These are phyloP conservation scores for Cryptosporidium ubiquitum DNA, from an alignment of 169 alveolate species.

Conservation along the genomic window DNA sequence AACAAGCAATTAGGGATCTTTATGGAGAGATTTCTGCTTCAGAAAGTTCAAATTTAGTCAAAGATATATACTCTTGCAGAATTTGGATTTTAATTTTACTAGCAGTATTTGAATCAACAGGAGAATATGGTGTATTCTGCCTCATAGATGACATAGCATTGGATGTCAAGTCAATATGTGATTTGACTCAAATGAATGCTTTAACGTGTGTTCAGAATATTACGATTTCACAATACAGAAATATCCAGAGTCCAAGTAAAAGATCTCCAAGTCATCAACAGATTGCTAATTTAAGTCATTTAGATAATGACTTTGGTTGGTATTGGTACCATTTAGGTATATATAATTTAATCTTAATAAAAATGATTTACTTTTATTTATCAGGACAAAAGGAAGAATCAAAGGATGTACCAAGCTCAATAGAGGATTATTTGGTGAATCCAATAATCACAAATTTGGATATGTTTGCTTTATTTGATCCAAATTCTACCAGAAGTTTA, in stretches of 20 bases:
- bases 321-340: constrained; percentile 69
- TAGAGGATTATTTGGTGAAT: constrained; percentile 46
- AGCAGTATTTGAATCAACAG: constrained; percentile 13
- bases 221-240: constrained; percentile 25
- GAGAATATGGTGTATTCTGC: constrained; percentile 54
- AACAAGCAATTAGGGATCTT: background rate
- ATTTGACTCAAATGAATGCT: constrained; percentile 56
- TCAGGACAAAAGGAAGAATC: constrained; percentile 12
- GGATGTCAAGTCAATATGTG: constrained; percentile 43
- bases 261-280: constrained; percentile 5
- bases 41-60: background rate
- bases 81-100: constrained; percentile 44
- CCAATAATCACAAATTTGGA: constrained; percentile 62
- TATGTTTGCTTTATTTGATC: constrained; percentile 68
- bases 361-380: constrained; percentile 5
- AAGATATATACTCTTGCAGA: constrained; percentile 51
- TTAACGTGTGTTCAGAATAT: constrained; percentile 57
- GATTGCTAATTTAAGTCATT: constrained; percentile 4
- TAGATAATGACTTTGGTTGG: constrained; percentile 51
- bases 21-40: background rate
- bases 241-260: background rate
- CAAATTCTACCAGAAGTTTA: background rate
- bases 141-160: constrained; percentile 39
- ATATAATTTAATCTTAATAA: constrained; percentile 26
- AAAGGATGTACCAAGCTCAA: constrained; percentile 31